Evolutionary conservation across 352 stramenopile species (phyloP), one percentile per base, ranked within the genome.

Genomic region (Ophiocytium majus): DNA sequence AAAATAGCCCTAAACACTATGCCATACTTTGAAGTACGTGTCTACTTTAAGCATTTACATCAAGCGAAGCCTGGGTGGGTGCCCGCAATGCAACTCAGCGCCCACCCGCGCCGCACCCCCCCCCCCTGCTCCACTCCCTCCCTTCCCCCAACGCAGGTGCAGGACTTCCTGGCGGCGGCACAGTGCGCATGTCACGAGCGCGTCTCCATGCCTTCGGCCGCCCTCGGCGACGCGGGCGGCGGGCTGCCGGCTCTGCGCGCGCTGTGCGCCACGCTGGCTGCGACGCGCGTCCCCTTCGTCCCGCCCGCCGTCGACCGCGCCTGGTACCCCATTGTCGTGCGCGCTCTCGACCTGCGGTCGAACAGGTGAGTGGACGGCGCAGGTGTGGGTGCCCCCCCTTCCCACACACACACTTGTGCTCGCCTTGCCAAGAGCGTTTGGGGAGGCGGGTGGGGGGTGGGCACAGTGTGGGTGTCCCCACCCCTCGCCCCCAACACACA

Each of bases 91-190:
- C n/a, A n/a, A n/a, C n/a, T n/a, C n/a, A n/a, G n/a, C n/a, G n/a
- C n/a, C n/a, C n/a, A n/a, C n/a, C n/a, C n/a, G n/a, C n/a, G n/a
- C n/a, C n/a, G n/a, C n/a, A n/a, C n/a, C n/a, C n/a, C n/a, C n/a
- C n/a, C n/a, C n/a, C n/a, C n/a, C n/a, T n/a, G n/a, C n/a, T n/a
- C n/a, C n/a, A n/a, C n/a, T n/a, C n/a, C n/a, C n/a, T n/a, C n/a
- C n/a, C n/a, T n/a, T n/a, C n/a, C n/a, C n/a, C n/a, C n/a, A n/a
- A n/a, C 64, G 5, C 64, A 76, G 64, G 64, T 76, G 64, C 64
- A 76, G 76, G 83, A 87, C 10, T 87, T 63, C 80, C 79, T 87
- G 35, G 83, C 76, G 23, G 80, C 82, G 71, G 83, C 83, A 75
- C 79, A 57, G 31, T 87, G 83, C 50, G 83, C 83, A n/a, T 84